phyloP scores from a whole-genome alignment of 176 grass and related monocot species.

The Phoenix dactylifera region DNA sequence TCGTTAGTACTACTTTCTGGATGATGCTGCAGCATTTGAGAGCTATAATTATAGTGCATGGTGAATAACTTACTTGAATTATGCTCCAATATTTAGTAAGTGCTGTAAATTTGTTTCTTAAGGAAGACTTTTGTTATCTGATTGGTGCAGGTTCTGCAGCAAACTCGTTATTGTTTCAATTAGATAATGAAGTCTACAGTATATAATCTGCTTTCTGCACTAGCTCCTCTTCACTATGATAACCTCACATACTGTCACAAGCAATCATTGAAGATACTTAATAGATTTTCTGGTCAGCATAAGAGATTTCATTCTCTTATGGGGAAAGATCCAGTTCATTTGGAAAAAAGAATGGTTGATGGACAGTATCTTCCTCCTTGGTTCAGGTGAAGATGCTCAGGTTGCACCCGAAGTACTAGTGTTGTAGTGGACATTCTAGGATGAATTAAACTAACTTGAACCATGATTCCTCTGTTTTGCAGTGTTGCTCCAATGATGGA shows the following conservation, averaged over 20 bases:
- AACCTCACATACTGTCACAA: background rate
- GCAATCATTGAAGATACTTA: background rate
- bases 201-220: background rate
- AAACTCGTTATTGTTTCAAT: background rate
- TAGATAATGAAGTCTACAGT: constrained; percentile 8
- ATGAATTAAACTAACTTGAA: background rate
- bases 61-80: too few species aligned
- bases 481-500: constrained; percentile 99
- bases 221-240: background rate
- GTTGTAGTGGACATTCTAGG: background rate
- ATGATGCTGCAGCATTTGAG: too few species aligned
- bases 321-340: background rate
- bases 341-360: background rate
- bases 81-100: too few species aligned
- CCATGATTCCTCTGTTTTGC: constrained; percentile 6
- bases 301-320: constrained; percentile 1
- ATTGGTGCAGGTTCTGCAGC: constrained; percentile 1
- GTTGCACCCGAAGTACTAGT: too few species aligned
- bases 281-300: constrained; percentile 6
- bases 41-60: too few species aligned
- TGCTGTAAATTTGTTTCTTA: too few species aligned
- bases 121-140: too few species aligned
- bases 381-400: constrained; percentile 5
- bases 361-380: background rate
- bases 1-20: too few species aligned